phyloP scores from a whole-genome alignment of 441 rosid genomes.

The Euphorbia celastroides region DNA sequence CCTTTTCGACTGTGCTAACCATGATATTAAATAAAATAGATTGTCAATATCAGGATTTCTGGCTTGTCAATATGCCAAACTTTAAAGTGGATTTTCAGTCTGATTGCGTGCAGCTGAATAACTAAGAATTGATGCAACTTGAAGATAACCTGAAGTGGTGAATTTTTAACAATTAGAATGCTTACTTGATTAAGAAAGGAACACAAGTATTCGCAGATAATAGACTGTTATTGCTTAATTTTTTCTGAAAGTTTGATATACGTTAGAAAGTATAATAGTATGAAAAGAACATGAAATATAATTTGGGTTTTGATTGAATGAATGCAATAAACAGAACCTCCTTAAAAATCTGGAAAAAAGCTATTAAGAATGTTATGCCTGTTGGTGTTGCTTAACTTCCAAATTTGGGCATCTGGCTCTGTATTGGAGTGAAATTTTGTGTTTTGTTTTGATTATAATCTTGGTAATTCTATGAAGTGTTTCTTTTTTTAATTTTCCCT shows the following conservation, averaged over 20 bases:
- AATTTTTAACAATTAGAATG: neutral
- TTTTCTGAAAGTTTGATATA: neutral
- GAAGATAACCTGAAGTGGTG: neutral
- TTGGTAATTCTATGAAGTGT: slow-evolving; percentile 2
- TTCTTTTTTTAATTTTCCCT: no score
- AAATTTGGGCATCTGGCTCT: slow-evolving; percentile 5
- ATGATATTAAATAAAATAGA: neutral
- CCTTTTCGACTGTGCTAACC: neutral
- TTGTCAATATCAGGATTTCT: neutral
- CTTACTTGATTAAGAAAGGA: neutral
- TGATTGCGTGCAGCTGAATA: neutral
- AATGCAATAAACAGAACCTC: neutral
- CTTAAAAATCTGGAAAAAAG: neutral
- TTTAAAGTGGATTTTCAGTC: neutral
- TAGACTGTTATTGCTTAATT: neutral
- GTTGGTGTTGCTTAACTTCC: slow-evolving; percentile 1
- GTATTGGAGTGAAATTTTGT: neutral
- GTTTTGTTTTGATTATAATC: neutral
- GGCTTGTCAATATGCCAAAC: neutral
- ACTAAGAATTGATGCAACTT: neutral
- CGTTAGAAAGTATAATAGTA: neutral
- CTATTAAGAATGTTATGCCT: neutral
- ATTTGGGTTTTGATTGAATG: neutral
- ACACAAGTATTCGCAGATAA: neutral
- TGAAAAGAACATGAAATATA: neutral